Base-by-base conservation (phyloP, 371 early-diverging fungal species). In the Saksenaea vasiformis region DNA sequence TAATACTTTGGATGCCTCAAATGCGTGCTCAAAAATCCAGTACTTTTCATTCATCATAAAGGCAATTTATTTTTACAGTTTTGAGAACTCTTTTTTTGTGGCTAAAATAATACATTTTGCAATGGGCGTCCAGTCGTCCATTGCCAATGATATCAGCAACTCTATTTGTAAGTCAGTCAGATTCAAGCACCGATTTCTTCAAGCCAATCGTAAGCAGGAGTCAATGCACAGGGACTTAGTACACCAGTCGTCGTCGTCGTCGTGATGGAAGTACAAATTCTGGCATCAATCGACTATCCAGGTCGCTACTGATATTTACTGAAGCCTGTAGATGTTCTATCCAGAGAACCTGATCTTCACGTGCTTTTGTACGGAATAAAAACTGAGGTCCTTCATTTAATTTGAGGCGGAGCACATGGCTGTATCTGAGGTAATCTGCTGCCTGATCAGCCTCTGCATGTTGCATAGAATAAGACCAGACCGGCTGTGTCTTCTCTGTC, bases 261-360 rank as follows among this genome's bases (percentile, higher is more conserved):
- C 51, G 51, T 47, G 22, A 22, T 14, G n/a, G 11, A 34, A 76
- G 75, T 22, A 75, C 56, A 61, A 78, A 78, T 17, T 71, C 66
- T 9, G 82, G 82, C 82, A 82, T 82, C 13, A 54, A 38, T 7
- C 82, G 65, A 5, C 56, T 54, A 60, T 82, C 82, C 3, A 82
- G 36, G 54, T 77, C 79, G 4, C 60, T 56, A 54, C 82, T 76
- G 4, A 82, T 71, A 54, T 77, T 73, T 3, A 69, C 61, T 3
- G 82, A 76, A 7, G 78, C 69, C 57, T 82, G 79, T 2, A 82
- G 54, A 8, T 66, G 60, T 19, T 67, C 69, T 5, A 82, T 68
- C 79, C 79, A 82, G 8, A 73, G 62, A 13, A 67, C 58, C 3
- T 65, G 68, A 2, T 70, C 68, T n/a, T 43, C 38, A 0, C 69